These are phyloP conservation scores for Diutina catenulata DNA, from an alignment of 1,139 yeast genomes.

Conservation along the genomic window DNA sequence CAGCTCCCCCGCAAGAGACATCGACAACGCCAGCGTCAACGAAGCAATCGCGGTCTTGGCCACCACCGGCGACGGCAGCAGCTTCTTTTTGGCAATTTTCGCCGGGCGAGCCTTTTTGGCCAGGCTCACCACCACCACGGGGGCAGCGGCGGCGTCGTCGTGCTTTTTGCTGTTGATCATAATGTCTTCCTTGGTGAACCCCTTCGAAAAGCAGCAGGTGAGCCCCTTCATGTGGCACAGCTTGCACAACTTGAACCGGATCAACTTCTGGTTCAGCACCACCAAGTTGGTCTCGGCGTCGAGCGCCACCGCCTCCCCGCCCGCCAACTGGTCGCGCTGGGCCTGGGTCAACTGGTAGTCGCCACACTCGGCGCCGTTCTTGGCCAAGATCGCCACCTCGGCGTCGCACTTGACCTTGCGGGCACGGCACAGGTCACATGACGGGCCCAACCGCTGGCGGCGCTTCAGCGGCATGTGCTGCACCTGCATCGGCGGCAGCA, in stretches of 20 bases:
- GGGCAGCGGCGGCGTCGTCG: not conserved
- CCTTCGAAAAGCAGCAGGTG: conserved; percentile 41
- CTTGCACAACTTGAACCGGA: conserved; percentile 38
- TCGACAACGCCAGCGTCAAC: conserved; percentile 5
- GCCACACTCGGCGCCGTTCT: not conserved
- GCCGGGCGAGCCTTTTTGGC: conserved; percentile 2
- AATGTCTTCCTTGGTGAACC: conserved; percentile 50
- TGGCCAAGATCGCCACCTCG: conserved; percentile 22
- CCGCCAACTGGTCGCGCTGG: not conserved
- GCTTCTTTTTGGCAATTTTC: conserved; percentile 7
- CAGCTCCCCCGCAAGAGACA: conserved; percentile 5
- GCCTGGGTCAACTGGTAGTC: not conserved
- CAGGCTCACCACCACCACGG: conserved; percentile 3
- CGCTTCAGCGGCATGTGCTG: conserved; percentile 15
- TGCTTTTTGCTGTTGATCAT: conserved; percentile 7
- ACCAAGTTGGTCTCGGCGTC: conserved; percentile 11
- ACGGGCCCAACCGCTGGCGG: conserved; percentile 63
- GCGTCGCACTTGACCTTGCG: conserved; percentile 72
- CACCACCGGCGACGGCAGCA: too few relatives aligned
- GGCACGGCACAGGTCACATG: conserved; percentile 62
- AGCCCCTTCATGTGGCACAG: conserved; percentile 35
- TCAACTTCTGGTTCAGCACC: conserved; percentile 23
- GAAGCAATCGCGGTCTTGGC: conserved; percentile 6
- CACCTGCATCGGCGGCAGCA: not conserved
- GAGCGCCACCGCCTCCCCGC: conserved; percentile 9